Base-by-base conservation (phyloP, 345 rosid species). In the Salix caprea region DNA sequence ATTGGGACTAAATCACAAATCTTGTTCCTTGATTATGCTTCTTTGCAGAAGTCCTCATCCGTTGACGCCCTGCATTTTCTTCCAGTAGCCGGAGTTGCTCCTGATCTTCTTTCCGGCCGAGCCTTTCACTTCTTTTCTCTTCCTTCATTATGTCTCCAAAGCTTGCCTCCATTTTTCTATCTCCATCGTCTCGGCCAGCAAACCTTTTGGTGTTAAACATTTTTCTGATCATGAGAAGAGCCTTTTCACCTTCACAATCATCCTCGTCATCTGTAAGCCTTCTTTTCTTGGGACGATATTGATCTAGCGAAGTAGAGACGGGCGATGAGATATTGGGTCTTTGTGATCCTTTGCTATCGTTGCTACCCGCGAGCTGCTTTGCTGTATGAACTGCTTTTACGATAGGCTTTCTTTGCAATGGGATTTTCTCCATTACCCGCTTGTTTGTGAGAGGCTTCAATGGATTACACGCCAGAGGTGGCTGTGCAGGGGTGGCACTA, bases 81-180 rank as follows among this genome's bases (percentile, higher is more conserved):
- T 76, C 90, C 19, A 85, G 77, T 69, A 89, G 80, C 9, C 77
- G 69, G 9, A 84, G 86, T 74, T 89, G 88, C 50, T 86, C 87
- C 74, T 82, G 88, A 48, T 92, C 97, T 80, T 92, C 94, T 77
- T 85, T 42, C 68, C 79, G 82, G 4, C 92, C 96, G 12, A 94
- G 83, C 76, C 75, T 85, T 40, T 87, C 92, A 83, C 97, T 93
- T 82, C 86, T 69, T 73, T 72, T 85, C 82, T 93, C 98, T 79
- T 95, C 94, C 80, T 50, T 80, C 87, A 79, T 70, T 24, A 91
- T 91, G 74, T 91, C 96, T 0, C 85, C 94, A 40, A 77, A 93
- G 74, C 81, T 85, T 21, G 97, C 91, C 83, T 91, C 99, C 98
- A 91, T 93, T 83, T 86, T 81, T 50, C 83, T 73, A 78, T 84